These are phyloP conservation scores for Lactifluus rugatus DNA, from an alignment of 768 basidiomycete genomes.

Conservation along the genomic window DNA sequence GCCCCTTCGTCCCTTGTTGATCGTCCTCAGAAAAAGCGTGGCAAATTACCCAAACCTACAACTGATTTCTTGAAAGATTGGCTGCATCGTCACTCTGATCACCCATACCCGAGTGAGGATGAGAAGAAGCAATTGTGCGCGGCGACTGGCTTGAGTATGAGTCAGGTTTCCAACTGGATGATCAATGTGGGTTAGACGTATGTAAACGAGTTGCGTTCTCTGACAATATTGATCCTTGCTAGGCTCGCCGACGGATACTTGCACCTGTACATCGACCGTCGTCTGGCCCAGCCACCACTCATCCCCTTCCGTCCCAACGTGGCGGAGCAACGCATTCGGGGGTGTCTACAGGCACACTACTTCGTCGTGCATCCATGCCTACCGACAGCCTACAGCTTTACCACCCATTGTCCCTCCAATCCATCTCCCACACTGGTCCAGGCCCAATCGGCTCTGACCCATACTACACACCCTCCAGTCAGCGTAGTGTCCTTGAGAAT, in stretches of 20 bases:
- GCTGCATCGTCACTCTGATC: constrained; percentile 81
- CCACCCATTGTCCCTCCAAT: constrained; percentile 70
- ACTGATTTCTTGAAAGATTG: constrained; percentile 85
- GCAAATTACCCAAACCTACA: constrained; percentile 84
- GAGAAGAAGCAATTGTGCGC: constrained; percentile 86
- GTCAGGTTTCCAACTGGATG: constrained; percentile 91
- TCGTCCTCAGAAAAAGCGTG: constrained; percentile 71
- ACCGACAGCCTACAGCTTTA: constrained; percentile 66
- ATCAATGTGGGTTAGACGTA: constrained; percentile 53
- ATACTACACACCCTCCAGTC: constrained; percentile 11
- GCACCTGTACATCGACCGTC: constrained; percentile 73
- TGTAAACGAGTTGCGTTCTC: constrained; percentile 4
- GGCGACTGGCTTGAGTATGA: constrained; percentile 80
- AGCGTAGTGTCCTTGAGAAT: constrained; percentile 16
- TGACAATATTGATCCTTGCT: constrained; percentile 15
- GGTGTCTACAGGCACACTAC: constrained; percentile 18
- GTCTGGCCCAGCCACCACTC: constrained; percentile 67
- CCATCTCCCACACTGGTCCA: constrained; percentile 25
- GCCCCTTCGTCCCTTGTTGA: constrained; percentile 53
- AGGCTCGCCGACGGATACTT: constrained; percentile 77
- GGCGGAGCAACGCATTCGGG: constrained; percentile 17
- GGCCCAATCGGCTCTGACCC: constrained; percentile 16
- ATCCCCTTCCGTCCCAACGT: constrained; percentile 45
- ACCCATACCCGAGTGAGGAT: constrained; percentile 82
- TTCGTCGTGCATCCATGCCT: constrained; percentile 57